Percentiles rank a stretch among this genome's conserved stretches.
These are phyloP conservation scores for Lasiodiplodia sp. DNA, from an alignment of 2,329 filamentous ascomycete species.

Conservation along the genomic window DNA sequence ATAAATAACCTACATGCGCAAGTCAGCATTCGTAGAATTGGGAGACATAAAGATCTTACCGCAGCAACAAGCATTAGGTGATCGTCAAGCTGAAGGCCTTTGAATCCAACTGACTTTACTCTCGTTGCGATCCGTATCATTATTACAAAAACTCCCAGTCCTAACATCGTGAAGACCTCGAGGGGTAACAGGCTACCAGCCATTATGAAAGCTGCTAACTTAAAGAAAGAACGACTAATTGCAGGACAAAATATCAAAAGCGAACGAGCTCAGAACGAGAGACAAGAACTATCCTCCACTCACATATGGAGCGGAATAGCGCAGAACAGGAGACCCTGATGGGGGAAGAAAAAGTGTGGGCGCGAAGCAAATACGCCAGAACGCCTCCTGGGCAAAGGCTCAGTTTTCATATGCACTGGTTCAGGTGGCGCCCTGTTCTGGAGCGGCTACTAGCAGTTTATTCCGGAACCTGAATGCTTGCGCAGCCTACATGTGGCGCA, in stretches of 20 bases:
- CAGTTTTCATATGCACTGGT: not conserved
- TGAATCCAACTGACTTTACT: conserved; percentile 32
- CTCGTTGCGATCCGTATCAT: conserved; percentile 33
- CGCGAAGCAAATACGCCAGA: not conserved
- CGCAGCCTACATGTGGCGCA: not conserved
- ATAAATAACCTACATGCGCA: conserved; percentile 55
- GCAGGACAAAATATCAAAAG: not conserved
- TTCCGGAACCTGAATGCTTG: not conserved
- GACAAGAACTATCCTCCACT: not conserved
- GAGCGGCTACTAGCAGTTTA: not conserved
- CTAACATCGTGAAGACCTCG: conserved; percentile 34
- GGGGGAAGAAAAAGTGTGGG: not conserved
- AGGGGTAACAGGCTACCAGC: not conserved
- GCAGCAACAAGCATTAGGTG: conserved; percentile 36
- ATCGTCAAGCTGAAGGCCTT: conserved; percentile 33
- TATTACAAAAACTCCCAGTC: conserved; percentile 33
- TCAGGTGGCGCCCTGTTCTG: not conserved
- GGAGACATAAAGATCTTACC: conserved; percentile 19
- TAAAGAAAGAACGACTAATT: not conserved
- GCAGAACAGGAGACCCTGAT: not conserved
- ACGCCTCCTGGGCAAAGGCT: not conserved
- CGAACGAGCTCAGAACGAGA: not conserved
- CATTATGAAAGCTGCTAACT: not conserved
- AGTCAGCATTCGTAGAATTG: not conserved
- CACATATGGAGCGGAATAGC: not conserved